A percentile compares a stretch with the other conserved stretches of the same genome.
phyloP scores from a whole-genome alignment of 352 stramenopile species.

The Phytopythium aichiense region DNA sequence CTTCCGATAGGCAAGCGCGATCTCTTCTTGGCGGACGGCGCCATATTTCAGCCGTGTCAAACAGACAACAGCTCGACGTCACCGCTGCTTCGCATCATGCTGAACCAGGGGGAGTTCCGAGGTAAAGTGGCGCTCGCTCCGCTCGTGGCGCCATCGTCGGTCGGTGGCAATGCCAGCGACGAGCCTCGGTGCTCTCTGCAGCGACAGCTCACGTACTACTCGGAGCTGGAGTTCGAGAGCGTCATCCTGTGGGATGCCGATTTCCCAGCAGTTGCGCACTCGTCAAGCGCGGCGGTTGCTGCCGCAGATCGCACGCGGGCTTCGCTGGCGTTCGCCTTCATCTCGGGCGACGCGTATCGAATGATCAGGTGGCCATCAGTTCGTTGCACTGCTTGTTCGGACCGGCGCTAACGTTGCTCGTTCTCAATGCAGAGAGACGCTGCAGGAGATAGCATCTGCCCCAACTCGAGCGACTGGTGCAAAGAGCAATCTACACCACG shows the following conservation, averaged over 20 bases:
- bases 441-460: not conserved
- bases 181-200: conserved; percentile 27
- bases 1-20: conserved; percentile 45
- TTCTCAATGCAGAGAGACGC: not conserved
- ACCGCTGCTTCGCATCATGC: conserved; percentile 13
- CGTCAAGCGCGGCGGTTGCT: conserved; percentile 15
- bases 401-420: not conserved
- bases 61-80: conserved; percentile 16
- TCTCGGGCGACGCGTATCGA: conserved; percentile 29
- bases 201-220: conserved; percentile 42
- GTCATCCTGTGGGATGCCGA: conserved; percentile 41
- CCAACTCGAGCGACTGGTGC: not conserved
- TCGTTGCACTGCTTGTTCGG: not conserved
- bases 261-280: conserved; percentile 20
- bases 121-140: conserved; percentile 10
- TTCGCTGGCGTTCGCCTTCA: conserved; percentile 46
- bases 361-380: conserved; percentile 15
- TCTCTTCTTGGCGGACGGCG: conserved; percentile 22
- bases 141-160: conserved; percentile 25
- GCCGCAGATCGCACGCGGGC: conserved; percentile 18
- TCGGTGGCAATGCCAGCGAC: conserved; percentile 14
- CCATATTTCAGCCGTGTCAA: conserved; percentile 35
- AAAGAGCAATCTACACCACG: conserved; percentile 18
- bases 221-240: conserved; percentile 22
- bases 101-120: conserved; percentile 4